A percentile compares a stretch with the other conserved stretches of the same genome.
Conservation (phyloP, 73 alveolate genomes). For the Symbiodinium pilosum region DNA sequence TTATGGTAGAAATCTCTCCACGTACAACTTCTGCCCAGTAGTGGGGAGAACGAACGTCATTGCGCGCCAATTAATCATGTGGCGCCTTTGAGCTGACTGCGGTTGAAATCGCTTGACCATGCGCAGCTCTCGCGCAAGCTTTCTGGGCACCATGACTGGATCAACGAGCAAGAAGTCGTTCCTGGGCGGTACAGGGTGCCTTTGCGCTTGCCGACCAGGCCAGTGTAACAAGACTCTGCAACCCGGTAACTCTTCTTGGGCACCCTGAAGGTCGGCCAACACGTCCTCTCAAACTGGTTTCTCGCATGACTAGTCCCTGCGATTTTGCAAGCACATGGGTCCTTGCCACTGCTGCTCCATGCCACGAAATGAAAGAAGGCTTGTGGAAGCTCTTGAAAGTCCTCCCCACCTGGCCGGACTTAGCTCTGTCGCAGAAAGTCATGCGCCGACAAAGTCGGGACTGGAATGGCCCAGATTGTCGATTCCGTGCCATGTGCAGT, state of each 20-base stretch:
- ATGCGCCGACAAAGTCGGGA: too few relatives aligned
- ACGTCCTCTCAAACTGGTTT: slow-evolving; percentile 1
- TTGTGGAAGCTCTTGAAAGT: slow-evolving; percentile 71
- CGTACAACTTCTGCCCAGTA: background rate
- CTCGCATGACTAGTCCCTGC: background rate
- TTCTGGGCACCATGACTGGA: background rate
- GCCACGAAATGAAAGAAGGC: slow-evolving; percentile 70
- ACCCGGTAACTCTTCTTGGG: slow-evolving; percentile 34
- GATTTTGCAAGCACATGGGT: background rate
- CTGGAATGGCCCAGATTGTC: too few relatives aligned
- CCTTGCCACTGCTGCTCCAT: slow-evolving; percentile 75
- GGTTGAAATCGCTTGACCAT: too few relatives aligned
- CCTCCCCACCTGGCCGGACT: slow-evolving; percentile 35
- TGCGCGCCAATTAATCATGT: background rate
- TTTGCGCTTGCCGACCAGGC: background rate
- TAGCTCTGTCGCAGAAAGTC: too few relatives aligned
- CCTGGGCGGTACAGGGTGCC: background rate
- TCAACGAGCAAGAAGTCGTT: slow-evolving; percentile 58
- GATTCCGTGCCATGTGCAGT: too few relatives aligned
- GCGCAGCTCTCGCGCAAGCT: background rate
- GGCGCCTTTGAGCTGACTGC: too few relatives aligned
- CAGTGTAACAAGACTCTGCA: background rate
- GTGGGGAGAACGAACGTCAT: background rate
- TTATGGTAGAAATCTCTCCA: too few relatives aligned
- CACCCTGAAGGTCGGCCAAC: slow-evolving; percentile 72